These are phyloP conservation scores for Nicotiana otophora DNA, from an alignment of 257 asterid species.

Conservation along the genomic window DNA sequence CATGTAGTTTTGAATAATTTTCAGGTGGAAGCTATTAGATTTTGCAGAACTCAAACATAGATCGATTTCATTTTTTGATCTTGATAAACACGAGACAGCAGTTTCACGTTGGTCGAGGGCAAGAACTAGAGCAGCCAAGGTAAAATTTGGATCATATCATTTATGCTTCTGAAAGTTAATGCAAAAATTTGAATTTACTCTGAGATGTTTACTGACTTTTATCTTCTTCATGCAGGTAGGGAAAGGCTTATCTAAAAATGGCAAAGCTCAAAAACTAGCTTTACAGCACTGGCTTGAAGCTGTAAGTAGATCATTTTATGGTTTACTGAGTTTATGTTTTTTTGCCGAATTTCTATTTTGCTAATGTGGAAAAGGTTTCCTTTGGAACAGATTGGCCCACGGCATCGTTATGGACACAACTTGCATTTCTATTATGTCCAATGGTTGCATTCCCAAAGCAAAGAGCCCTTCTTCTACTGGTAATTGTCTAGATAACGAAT, in stretches of 20 bases:
- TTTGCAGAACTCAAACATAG: constrained; percentile 89
- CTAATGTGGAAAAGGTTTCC: constrained; percentile 16
- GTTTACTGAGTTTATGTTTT: neutral
- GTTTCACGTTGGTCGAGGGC: constrained; percentile 93
- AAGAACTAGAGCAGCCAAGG: constrained; percentile 94
- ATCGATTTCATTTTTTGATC: constrained; percentile 81
- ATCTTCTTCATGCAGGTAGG: constrained; percentile 52
- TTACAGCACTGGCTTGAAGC: constrained; percentile 98
- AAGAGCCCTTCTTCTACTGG: constrained; percentile 95
- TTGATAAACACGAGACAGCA: constrained; percentile 86
- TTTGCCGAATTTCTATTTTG: neutral
- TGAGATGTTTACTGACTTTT: neutral
- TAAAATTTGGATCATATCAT: constrained; percentile 18
- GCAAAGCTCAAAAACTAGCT: constrained; percentile 88
- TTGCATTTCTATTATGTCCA: constrained; percentile 76
- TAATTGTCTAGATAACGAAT: constrained; percentile 18
- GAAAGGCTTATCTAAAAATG: constrained; percentile 78
- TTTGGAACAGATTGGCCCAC: constrained; percentile 71
- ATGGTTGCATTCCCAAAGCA: constrained; percentile 86
- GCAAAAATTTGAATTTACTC: neutral
- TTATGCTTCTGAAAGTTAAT: neutral
- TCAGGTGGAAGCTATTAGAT: constrained; percentile 78
- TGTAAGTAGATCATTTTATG: constrained; percentile 36
- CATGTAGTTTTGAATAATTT: neutral
- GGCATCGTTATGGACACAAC: constrained; percentile 97